Base-by-base conservation (phyloP, 2,329 filamentous ascomycete genomes). In the Ilyonectria destructans region DNA sequence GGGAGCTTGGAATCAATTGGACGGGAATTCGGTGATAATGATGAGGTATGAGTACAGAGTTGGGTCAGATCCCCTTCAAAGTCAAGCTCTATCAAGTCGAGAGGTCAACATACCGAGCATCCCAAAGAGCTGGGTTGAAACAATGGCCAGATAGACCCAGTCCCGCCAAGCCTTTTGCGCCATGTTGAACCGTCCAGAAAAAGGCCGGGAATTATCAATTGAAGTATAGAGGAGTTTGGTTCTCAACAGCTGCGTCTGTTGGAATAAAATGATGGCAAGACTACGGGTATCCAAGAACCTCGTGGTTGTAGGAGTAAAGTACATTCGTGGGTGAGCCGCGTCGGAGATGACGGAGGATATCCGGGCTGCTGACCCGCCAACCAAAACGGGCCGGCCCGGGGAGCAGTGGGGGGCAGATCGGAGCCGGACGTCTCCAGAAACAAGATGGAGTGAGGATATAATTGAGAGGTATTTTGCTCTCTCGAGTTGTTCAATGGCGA, bases 71-170 rank as follows among this genome's bases (percentile, higher is more conserved):
- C 19, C 26, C 26, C 5, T 26, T 26, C 6, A 45, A 55, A 35
- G 7, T 13, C n/a, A 23, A 35, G 9, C 2, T 26, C 26, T 26
- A 21, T 13, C 35, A 7, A n/a, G 10, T 35, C 51, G 10, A 35
- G 17, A 35, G 6, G 4, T 15, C 4, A n/a, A 68, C 73, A 49
- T 74, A 82, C 81, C 69, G n/a, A 82, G 68, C 78, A 82, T 82
- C 72, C 80, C 80, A 8, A 77, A 59, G 40, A 82, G 74, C 65
- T 82, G 81, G 6, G 76, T 70, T 21, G 67, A 66, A 31, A 82
- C 77, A 56, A 82, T 74, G 74, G 67, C 67, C 8, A 83, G 74
- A 45, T 83, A 84, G 49, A 79, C 56, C 75, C 75, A 79, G 58
- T 84, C 80, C 58, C 79, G 80, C 45, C 69, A 31, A 17, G 67